A percentile compares a stretch with the other conserved stretches of the same genome.
phyloP scores from a whole-genome alignment of 2,329 filamentous ascomycete species.

The Stagonosporopsis tanaceti region DNA sequence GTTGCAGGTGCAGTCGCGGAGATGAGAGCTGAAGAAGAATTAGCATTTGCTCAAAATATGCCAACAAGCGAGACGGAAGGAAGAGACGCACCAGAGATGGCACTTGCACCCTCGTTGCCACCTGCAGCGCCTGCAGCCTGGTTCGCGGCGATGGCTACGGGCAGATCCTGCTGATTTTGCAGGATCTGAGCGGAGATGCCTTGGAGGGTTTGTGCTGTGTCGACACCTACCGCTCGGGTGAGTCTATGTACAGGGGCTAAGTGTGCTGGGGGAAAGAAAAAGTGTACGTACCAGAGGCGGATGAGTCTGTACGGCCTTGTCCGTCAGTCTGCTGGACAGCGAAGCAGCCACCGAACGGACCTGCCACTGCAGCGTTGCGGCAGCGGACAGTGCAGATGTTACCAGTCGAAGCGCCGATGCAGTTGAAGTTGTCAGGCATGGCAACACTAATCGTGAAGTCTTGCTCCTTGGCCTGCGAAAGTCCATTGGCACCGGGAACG shows the following conservation, averaged over 20 bases:
- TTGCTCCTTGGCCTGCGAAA: conserved; percentile 64
- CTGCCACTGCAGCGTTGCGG: conserved; percentile 66
- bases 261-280: conserved; percentile 8
- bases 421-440: conserved; percentile 64
- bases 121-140: conserved; percentile 52
- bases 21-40: conserved; percentile 24
- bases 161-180: conserved; percentile 61
- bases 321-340: conserved; percentile 65
- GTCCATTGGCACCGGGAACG: conserved; percentile 65
- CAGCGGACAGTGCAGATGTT: conserved; percentile 70
- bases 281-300: conserved; percentile 38
- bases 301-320: conserved; percentile 34
- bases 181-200: conserved; percentile 59
- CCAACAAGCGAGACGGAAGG: neutral
- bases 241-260: conserved; percentile 30
- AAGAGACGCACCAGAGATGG: conserved; percentile 51
- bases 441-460: conserved; percentile 66
- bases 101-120: conserved; percentile 47
- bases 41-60: conserved; percentile 6
- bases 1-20: conserved; percentile 18
- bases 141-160: conserved; percentile 57
- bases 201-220: conserved; percentile 57
- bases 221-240: conserved; percentile 48
- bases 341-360: conserved; percentile 70
- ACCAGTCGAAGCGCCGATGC: conserved; percentile 61